Percentiles rank a stretch among this genome's conserved stretches.
Conservation (phyloP, 2,329 filamentous ascomycete genomes). For the Talaromyces sp. region DNA sequence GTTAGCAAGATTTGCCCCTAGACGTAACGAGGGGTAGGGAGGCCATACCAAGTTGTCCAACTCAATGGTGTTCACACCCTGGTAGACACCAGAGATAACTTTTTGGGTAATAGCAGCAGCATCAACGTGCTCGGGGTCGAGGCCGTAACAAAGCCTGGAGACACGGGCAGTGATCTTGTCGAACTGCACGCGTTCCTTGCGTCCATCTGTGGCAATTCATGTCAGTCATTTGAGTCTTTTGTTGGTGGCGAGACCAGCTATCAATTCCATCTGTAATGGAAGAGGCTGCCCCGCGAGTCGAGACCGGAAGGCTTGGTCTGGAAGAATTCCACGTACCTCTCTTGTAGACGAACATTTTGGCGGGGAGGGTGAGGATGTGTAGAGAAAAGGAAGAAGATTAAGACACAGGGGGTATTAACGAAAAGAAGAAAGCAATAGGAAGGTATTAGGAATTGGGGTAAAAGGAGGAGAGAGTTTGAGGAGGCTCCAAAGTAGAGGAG, state of each 20-base stretch:
- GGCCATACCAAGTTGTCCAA: conserved; percentile 89
- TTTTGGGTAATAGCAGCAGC: conserved; percentile 98
- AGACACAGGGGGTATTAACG: conserved; percentile 28
- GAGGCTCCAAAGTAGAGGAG: conserved; percentile 23
- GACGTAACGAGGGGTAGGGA: not conserved
- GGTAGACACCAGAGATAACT: conserved; percentile 98
- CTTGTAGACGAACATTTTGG: conserved; percentile 65
- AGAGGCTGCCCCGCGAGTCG: conserved; percentile 3
- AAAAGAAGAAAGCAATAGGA: conserved; percentile 16
- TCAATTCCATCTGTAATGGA: not conserved
- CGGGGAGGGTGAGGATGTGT: conserved; percentile 10
- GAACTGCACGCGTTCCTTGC: conserved; percentile 99
- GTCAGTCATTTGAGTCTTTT: conserved; percentile 21
- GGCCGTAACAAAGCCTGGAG: conserved; percentile 94
- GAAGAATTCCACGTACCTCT: conserved; percentile 52
- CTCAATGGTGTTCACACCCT: conserved; percentile 94
- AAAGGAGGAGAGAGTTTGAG: conserved; percentile 19
- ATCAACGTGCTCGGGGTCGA: conserved; percentile 94
- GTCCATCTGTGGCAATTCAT: conserved; percentile 70
- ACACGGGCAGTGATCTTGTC: conserved; percentile 99
- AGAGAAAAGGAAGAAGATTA: conserved; percentile 16
- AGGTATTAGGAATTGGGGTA: conserved; percentile 17
- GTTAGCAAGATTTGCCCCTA: conserved; percentile 15
- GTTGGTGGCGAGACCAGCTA: conserved; percentile 19
- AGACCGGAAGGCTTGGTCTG: not conserved